Base-by-base conservation (phyloP, 352 stramenopile species). In the Globisporangium emineosum region DNA sequence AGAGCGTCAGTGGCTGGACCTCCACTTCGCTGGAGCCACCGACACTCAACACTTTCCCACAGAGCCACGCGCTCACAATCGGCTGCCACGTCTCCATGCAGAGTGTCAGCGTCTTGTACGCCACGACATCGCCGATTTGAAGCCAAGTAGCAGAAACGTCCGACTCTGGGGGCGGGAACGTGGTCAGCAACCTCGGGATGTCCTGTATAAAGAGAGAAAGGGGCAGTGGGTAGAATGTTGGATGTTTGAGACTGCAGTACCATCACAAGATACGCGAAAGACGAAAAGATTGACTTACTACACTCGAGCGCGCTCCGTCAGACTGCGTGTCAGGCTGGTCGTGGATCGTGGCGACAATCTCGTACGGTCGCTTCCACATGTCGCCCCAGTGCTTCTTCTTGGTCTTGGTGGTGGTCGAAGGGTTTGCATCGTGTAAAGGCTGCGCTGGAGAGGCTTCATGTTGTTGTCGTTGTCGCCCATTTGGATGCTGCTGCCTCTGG, bases 41-140 rank as follows among this genome's bases (percentile, higher is more conserved):
- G 19, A 6, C 40, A 47, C 40, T 50, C 10, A 66, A 33, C 45
- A 91, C 73, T 30, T 73, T 57, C 3, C 77, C 85, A 58, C 80
- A 86, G 50, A 79, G 72, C 85, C 85, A 93, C 2, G 82, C 79
- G 55, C 82, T 93, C 25, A 83, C 27, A 3, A 90, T 57, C 52
- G 85, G 85, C 59, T 93, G 82, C 64, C 79, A 93, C n/a, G 82
- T 91, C 67, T 90, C 78, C 51, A 91, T 74, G 40, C 83, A 91
- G 32, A 93, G 66, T 35, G 77, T 82, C 37, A 93, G 69, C 21
- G 84, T 93, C 68, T 90, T 90, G 68, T 88, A 91, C 5, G 79
- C 82, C 59, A 93, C 54, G 15, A 90, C 50, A 62, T 93, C 80
- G 37, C 73, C 71, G 0, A 37, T 58, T 54, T 83, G 61, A 30